Percentiles rank a stretch among this genome's conserved stretches.
phyloP scores from a whole-genome alignment of 495 filamentous ascomycete genomes.

The Tetracladium marchalianum region DNA sequence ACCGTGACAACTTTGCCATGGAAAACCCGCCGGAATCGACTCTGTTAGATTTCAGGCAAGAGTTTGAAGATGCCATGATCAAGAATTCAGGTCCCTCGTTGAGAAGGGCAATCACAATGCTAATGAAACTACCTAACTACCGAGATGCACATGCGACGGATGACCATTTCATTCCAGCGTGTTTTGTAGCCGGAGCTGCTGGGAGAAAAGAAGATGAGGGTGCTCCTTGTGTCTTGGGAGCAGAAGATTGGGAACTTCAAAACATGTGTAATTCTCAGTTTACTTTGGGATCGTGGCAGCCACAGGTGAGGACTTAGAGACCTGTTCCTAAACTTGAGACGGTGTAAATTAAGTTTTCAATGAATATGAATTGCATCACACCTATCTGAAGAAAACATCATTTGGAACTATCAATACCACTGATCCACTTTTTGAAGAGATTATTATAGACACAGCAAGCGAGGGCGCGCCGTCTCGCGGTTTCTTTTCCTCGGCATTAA shows the following conservation, averaged over 20 bases:
- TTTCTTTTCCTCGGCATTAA: too few species aligned
- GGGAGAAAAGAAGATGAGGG: constrained; percentile 40
- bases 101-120: constrained; percentile 35
- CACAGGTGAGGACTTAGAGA: neutral
- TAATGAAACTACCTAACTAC: constrained; percentile 53
- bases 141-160: constrained; percentile 54
- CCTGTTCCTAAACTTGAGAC: too few species aligned
- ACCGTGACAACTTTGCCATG: constrained; percentile 51
- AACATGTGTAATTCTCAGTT: constrained; percentile 59
- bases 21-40: constrained; percentile 42
- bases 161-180: constrained; percentile 51
- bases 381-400: too few species aligned
- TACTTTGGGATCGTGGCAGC: constrained; percentile 28
- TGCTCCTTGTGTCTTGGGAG: constrained; percentile 30
- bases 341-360: too few species aligned
- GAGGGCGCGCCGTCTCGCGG: too few species aligned
- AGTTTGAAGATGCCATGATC: constrained; percentile 40
- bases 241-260: constrained; percentile 53
- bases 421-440: too few species aligned
- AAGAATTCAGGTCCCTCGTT: constrained; percentile 35
- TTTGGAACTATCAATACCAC: too few species aligned
- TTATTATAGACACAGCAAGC: too few species aligned
- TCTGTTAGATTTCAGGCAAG: constrained; percentile 51
- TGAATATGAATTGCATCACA: too few species aligned
- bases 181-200: constrained; percentile 46